A percentile compares a stretch with the other conserved stretches of the same genome.
phyloP scores from a whole-genome alignment of 208 protist genomes.

The Leptomonas seymouri region DNA sequence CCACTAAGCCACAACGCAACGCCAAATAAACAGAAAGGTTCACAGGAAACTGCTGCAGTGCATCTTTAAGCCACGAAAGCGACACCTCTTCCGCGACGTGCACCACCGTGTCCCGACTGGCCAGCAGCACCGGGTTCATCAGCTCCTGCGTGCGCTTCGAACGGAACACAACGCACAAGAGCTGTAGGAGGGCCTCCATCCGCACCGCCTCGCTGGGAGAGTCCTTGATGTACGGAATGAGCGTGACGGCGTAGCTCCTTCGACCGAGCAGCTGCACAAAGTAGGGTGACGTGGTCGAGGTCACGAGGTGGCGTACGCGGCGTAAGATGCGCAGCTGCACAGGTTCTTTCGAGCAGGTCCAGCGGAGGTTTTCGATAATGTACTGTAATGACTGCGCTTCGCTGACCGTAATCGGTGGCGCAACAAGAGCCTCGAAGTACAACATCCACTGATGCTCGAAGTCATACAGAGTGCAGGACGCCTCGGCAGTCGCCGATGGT shows the following conservation, averaged over 20 bases:
- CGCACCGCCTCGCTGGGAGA: slow-evolving; percentile 35
- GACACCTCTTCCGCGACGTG: slow-evolving; percentile 67
- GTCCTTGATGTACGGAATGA: slow-evolving; percentile 68
- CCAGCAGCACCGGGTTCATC: slow-evolving; percentile 68
- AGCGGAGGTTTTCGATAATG: slow-evolving; percentile 43
- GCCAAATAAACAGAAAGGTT: slow-evolving; percentile 60
- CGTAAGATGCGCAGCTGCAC: slow-evolving; percentile 38
- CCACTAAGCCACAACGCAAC: slow-evolving; percentile 69
- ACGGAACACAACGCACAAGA: slow-evolving; percentile 65
- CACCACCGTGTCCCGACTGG: slow-evolving; percentile 50
- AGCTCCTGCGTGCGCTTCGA: slow-evolving; percentile 80
- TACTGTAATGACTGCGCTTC: slow-evolving; percentile 64
- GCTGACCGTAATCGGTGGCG: slow-evolving; percentile 55
- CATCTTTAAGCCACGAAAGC: slow-evolving; percentile 73
- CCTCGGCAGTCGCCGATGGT: neutral
- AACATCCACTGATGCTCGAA: slow-evolving; percentile 58
- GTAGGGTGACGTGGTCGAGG: slow-evolving; percentile 39
- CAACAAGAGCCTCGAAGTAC: slow-evolving; percentile 63
- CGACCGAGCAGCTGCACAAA: slow-evolving; percentile 69
- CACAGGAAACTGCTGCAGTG: slow-evolving; percentile 37
- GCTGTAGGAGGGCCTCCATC: slow-evolving; percentile 67
- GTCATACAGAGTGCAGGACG: slow-evolving; percentile 19
- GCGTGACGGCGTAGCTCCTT: slow-evolving; percentile 48
- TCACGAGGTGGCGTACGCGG: slow-evolving; percentile 62
- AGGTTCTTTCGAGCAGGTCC: slow-evolving; percentile 28